Conservation (phyloP, 805 yeast genomes). For the Saccharomyces paradoxus region DNA sequence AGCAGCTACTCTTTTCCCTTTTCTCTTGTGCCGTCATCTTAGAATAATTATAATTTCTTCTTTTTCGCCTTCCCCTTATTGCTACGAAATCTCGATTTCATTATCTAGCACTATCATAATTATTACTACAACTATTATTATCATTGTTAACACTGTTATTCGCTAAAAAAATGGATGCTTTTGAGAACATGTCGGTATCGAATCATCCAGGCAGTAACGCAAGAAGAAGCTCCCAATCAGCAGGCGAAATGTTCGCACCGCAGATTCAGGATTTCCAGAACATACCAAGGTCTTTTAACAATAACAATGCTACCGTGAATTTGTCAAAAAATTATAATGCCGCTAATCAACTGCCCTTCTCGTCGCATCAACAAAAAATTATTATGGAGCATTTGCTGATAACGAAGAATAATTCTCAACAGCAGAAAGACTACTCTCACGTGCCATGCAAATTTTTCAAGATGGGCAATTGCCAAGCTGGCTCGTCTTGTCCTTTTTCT, state of each 20-base stretch:
- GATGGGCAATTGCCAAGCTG: slow-evolving; percentile 95
- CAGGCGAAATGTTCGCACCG: not conserved
- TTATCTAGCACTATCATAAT: not conserved
- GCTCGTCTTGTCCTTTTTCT: slow-evolving; percentile 82
- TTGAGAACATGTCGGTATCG: not conserved
- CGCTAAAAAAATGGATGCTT: not conserved
- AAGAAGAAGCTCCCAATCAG: not conserved
- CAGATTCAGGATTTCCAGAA: not conserved
- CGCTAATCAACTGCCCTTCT: not conserved
- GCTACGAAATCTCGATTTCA: not conserved
- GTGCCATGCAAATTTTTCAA: slow-evolving; percentile 92
- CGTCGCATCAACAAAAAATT: slow-evolving; percentile 14
- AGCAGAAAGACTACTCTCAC: slow-evolving; percentile 42
- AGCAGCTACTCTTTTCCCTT: not conserved
- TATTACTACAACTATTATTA: not conserved
- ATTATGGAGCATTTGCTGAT: slow-evolving; percentile 23
- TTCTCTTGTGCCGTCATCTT: not conserved
- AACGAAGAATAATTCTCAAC: slow-evolving; percentile 20
- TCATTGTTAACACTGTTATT: not conserved
- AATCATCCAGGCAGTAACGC: not conserved
- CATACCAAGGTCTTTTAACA: not conserved
- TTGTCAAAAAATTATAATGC: not conserved
- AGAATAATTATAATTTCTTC: not conserved
- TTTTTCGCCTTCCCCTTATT: not conserved
- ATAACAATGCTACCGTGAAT: not conserved